Base-by-base conservation (phyloP, 2,329 filamentous ascomycete species). In the Claviceps fusiformis region DNA sequence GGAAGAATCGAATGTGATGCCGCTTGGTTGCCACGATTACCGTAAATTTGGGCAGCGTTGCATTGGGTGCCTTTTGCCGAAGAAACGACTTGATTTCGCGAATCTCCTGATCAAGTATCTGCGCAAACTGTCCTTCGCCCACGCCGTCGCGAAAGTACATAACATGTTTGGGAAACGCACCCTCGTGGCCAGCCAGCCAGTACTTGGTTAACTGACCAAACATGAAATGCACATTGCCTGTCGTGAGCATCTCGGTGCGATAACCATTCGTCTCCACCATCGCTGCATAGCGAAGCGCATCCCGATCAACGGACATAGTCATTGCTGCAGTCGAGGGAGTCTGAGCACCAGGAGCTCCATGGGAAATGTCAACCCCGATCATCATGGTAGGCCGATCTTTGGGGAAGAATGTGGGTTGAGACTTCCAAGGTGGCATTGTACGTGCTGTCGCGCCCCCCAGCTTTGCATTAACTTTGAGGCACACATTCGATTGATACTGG, bases 401-500 rank as follows among this genome's bases (percentile, higher is more conserved):
- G 0, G 70, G 70, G 52, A 72, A 72, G 57, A 69, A 72, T 0
- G 64, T 69, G 0, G 58, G 51, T 48, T 57, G 54, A 0, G 62
- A 58, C 50, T 64, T 68, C 68, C 69, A 71, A 0, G 70, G 65
- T 5, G 67, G 62, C 13, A 60, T 59, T 1, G 69, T 70, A 48
- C 67, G 75, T 53, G 73, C 83, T 1, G 89, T 96, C 0, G 81
- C 79, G 6, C 93, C 93, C 15, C 93, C 93, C 2, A 98, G 79
- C 73, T 98, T 98, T 3, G 89, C 87, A 63, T 98, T 97, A 60
- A 98, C 83, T 73, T 98, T 98, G 89, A 98, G 93, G 59, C 83
- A 80, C 0, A 98, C 89, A 59, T 98, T 98, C 1, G 88, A 93
- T 63, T 88, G 86, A 70, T 97, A 97, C 63, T 98, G 93, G 0